Conservation (phyloP, 495 filamentous ascomycete species). For the Podospora tetraspora region DNA sequence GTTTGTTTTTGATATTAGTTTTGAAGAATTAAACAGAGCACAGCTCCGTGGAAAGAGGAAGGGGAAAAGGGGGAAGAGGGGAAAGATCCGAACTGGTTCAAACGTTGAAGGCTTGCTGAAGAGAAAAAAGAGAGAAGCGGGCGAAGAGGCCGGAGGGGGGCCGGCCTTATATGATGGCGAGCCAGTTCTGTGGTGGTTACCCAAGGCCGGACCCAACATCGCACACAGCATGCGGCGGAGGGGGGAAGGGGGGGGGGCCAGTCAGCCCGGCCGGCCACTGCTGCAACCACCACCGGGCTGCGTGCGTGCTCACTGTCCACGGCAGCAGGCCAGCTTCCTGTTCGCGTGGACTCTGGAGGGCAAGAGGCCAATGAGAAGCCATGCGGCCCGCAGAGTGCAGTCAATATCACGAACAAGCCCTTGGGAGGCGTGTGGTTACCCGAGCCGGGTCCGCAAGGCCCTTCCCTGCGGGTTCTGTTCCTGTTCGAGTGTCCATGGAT, state of each 20-base stretch:
- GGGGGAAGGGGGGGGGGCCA: background rate
- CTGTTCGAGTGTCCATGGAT: conserved; percentile 14
- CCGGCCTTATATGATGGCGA: conserved; percentile 45
- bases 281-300: conserved; percentile 1
- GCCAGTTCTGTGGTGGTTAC: conserved; percentile 23
- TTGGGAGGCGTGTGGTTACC: conserved; percentile 8
- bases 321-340: conserved; percentile 15
- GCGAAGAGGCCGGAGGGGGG: conserved; percentile 32
- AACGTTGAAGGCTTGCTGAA: conserved; percentile 65
- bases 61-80: conserved; percentile 46
- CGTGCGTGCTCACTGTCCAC: conserved; percentile 5
- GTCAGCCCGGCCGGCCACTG: conserved; percentile 8
- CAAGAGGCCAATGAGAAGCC: conserved; percentile 24
- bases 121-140: conserved; percentile 51
- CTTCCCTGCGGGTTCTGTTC: conserved; percentile 17
- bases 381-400: conserved; percentile 8
- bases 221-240: conserved; percentile 3
- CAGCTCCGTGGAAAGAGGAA: conserved; percentile 48
- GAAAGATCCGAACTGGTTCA: conserved; percentile 54
- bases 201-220: conserved; percentile 13
- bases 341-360: too few species aligned
- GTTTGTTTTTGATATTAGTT: conserved; percentile 33
- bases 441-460: conserved; percentile 10
- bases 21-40: conserved; percentile 41
- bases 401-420: conserved; percentile 25